A percentile compares a stretch with the other conserved stretches of the same genome.
Evolutionary conservation across 192 early-diverging fungal species (phyloP).

Genomic region (Coemansia reversa): DNA sequence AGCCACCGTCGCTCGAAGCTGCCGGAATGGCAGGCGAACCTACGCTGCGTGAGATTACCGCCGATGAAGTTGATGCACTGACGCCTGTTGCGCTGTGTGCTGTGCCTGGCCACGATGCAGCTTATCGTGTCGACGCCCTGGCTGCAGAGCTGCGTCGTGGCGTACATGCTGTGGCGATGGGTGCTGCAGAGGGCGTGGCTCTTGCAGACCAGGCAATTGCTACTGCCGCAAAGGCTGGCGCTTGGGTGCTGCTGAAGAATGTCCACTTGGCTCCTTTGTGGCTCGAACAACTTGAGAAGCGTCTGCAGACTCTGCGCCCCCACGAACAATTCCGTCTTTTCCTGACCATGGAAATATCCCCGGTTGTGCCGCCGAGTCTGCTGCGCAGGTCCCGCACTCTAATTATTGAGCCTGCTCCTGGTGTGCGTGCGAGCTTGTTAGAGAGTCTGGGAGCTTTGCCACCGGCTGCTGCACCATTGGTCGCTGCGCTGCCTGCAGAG

Average conservation of each 20-base stretch:
- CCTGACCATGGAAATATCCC: constrained; percentile 96
- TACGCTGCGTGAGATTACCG: constrained; percentile 66
- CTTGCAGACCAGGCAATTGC: constrained; percentile 91
- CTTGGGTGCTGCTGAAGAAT: constrained; percentile 98
- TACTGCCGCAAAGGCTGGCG: constrained; percentile 74
- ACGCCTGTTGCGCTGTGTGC: constrained; percentile 92
- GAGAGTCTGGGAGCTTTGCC: constrained; percentile 74
- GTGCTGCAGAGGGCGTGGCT: constrained; percentile 89
- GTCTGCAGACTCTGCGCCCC: constrained; percentile 81
- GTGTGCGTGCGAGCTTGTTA: constrained; percentile 89
- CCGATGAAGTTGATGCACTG: constrained; percentile 66
- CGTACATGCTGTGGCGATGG: constrained; percentile 92
- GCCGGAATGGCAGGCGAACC: constrained; percentile 57
- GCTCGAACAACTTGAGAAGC: constrained; percentile 95
- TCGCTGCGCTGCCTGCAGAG: constrained; percentile 67
- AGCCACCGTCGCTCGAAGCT: constrained; percentile 5
- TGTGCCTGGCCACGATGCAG: constrained; percentile 93
- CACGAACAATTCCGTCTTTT: constrained; percentile 89
- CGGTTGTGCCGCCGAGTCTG: constrained; percentile 92
- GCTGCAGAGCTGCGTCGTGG: constrained; percentile 62
- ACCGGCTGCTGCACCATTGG: constrained; percentile 31
- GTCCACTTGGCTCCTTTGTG: constrained; percentile 95
- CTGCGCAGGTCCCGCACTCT: constrained; percentile 86
- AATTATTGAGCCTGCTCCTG: constrained; percentile 95
- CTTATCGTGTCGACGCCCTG: constrained; percentile 89